These are phyloP conservation scores for Acanthamoeba quina DNA, from an alignment of 208 protist species.

Conservation along the genomic window DNA sequence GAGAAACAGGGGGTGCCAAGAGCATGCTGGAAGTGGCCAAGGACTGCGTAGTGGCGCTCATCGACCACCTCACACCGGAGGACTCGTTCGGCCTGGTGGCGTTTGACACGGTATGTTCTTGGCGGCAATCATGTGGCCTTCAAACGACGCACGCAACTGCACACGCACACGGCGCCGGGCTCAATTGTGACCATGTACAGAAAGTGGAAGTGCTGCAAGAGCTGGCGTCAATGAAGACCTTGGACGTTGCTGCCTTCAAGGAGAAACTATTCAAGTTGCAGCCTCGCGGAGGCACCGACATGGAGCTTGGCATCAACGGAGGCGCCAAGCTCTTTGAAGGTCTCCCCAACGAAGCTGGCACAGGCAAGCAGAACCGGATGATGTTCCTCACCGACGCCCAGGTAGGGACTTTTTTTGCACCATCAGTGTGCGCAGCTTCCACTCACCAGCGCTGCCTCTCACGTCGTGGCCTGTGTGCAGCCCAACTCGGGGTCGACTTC, in stretches of 20 bases:
- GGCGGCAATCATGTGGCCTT: background rate
- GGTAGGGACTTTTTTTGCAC: background rate
- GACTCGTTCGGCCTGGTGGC: conserved; percentile 6
- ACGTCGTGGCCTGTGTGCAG: background rate
- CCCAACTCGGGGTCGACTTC: background rate
- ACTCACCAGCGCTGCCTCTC: background rate
- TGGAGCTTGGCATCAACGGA: background rate
- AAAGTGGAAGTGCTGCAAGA: background rate
- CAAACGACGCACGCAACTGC: too few species aligned
- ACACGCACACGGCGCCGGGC: too few species aligned
- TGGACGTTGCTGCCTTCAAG: background rate
- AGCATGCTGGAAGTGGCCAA: background rate
- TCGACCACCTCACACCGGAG: background rate
- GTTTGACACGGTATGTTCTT: background rate
- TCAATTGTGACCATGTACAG: background rate
- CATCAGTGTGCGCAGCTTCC: background rate
- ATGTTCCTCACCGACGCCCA: background rate
- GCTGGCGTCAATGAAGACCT: background rate
- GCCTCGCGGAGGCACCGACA: conserved; percentile 8
- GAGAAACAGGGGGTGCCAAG: background rate
- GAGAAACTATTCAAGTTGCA: background rate
- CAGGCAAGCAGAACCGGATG: background rate
- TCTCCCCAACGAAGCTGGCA: background rate
- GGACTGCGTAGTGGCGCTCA: background rate
- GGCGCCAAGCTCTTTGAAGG: background rate